Evolutionary conservation across 2,329 filamentous ascomycete genomes (phyloP), one percentile per base, ranked within the genome.

Genomic region (Fusarium tricinctum): DNA sequence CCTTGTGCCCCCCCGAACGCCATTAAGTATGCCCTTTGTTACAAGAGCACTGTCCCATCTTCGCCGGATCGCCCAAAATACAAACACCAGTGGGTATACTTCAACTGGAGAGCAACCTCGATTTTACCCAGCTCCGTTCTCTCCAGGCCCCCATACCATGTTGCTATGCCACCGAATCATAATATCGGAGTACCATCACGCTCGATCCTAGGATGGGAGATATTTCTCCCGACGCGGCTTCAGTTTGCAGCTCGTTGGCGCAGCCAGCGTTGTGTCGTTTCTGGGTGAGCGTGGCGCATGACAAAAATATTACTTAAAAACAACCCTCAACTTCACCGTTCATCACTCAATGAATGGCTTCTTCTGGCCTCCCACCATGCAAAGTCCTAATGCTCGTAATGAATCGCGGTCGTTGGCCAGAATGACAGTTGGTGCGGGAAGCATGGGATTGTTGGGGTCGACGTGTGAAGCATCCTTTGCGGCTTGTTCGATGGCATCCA

Each of bases 401-500:
- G 88, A 86, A 70, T 89, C 86, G 57, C 82, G 89, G 76, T 98
- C 94, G 63, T 87, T 90, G 7, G 93, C 89, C 50, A 92, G 85
- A 59, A 98, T 88, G 66, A 99, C 96, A 9, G 88, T 90, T 66
- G 91, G 89, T 2, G 94, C 91, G 1, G 96, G 94, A n/a, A 97
- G 81, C 90, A 97, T 94, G 0, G 94, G 96, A 65, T 97, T 93
- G 66, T 96, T 92, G 1, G 91, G 91, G 71, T 95, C 93, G 63
- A 98, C 91, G 65, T 92, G 89, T 17, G 92, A 91, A 3, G 96
- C 95, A 73, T 98, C 95, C 79, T 94, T 95, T 43, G 96, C 96
- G 1, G 96, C 92, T 80, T 97, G 93, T 77, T 97, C 94, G 68
- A 99, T 98, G 38, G 94, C 94, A 74, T 97, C 94, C 93, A 99